phyloP scores from a whole-genome alignment of 768 basidiomycete species.

The Amanita brunnescens region DNA sequence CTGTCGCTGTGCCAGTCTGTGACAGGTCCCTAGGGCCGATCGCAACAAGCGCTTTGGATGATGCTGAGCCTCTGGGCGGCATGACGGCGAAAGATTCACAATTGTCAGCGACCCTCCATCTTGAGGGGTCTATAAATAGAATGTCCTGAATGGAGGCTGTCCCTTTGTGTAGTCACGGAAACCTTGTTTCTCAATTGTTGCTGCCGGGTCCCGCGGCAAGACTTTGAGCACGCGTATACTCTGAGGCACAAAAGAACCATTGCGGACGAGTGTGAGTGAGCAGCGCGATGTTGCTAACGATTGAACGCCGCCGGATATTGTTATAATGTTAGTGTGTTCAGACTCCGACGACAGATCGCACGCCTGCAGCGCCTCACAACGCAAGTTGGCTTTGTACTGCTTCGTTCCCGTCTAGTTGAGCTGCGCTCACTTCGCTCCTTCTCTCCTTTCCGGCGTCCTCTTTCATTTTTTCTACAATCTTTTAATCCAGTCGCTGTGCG shows the following conservation, averaged over 20 bases:
- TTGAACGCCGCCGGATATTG: background rate
- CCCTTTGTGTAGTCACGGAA: no score
- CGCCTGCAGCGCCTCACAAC: background rate
- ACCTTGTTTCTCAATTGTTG: no score
- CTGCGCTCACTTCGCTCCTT: constrained; percentile 19
- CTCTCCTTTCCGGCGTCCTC: constrained; percentile 10
- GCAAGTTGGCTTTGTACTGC: constrained; percentile 7
- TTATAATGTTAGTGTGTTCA: background rate
- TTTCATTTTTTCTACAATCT: constrained; percentile 25
- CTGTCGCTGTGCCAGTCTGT: constrained; percentile 21
- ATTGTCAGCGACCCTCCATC: background rate
- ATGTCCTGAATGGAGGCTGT: no score
- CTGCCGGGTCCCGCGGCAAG: no score
- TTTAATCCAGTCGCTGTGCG: constrained; percentile 13
- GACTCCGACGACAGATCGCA: background rate
- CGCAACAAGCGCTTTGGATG: constrained; percentile 40
- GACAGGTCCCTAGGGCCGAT: constrained; percentile 48
- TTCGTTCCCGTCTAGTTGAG: constrained; percentile 18
- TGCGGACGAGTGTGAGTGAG: no score
- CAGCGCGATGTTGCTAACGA: background rate
- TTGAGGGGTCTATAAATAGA: background rate
- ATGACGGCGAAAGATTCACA: background rate
- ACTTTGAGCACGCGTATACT: no score
- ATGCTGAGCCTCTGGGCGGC: background rate
- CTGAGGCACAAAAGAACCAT: no score